Conservation (phyloP, 2,329 filamentous ascomycete species). For the Botrytis hyacinthi region DNA sequence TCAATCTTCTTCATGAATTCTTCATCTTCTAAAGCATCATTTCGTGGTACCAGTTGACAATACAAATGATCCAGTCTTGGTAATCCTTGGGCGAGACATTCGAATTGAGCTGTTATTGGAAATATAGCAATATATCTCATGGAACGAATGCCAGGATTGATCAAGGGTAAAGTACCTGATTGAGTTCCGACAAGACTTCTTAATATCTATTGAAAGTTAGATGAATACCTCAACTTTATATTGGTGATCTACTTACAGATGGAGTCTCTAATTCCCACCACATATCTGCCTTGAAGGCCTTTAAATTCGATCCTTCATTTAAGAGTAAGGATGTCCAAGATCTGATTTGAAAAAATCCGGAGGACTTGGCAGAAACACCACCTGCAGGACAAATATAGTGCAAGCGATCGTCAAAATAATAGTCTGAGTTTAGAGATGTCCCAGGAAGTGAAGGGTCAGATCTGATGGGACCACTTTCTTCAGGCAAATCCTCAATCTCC, state of each 20-base stretch:
- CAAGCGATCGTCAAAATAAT: neutral
- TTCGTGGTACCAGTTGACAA: constrained; percentile 49
- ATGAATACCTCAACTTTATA: neutral
- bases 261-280: constrained; percentile 62
- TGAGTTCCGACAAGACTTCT: constrained; percentile 48
- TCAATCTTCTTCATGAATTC: constrained; percentile 1
- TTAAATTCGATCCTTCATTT: constrained; percentile 74
- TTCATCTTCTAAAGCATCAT: constrained; percentile 34
- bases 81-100: constrained; percentile 48
- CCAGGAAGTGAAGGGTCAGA: neutral
- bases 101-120: constrained; percentile 61
- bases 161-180: constrained; percentile 33
- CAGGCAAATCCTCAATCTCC: neutral
- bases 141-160: constrained; percentile 47
- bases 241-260: constrained; percentile 37
- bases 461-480: neutral
- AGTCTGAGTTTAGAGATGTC: no score
- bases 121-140: constrained; percentile 66
- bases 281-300: constrained; percentile 64
- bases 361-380: constrained; percentile 3
- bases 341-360: constrained; percentile 29
- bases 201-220: constrained; percentile 49
- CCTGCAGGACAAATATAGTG: neutral
- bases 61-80: constrained; percentile 53
- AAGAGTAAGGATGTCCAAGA: constrained; percentile 65